Conservation (phyloP, 306 rosid species). For the Ormosia semicastrata region DNA sequence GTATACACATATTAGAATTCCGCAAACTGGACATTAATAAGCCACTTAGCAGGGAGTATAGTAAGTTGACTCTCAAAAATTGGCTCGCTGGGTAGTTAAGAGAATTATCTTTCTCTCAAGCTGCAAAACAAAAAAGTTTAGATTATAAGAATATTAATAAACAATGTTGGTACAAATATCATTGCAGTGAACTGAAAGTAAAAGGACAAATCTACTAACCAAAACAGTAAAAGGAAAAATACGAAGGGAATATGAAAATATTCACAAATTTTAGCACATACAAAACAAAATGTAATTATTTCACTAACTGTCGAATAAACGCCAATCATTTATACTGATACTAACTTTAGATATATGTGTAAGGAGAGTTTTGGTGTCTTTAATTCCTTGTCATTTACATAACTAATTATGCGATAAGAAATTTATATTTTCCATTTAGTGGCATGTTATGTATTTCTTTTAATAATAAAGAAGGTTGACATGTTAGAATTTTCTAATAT, state of each 20-base stretch:
- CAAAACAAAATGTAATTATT: neutral
- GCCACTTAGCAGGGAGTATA: neutral
- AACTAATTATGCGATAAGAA: too few species aligned
- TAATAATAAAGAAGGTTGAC: too few species aligned
- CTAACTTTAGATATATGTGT: too few species aligned
- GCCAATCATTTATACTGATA: too few species aligned
- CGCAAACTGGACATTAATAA: neutral
- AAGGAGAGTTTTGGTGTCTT: too few species aligned
- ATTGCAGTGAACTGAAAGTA: neutral
- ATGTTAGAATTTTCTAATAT: too few species aligned
- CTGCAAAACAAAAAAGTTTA: neutral
- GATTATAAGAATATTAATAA: neutral
- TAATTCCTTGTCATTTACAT: too few species aligned
- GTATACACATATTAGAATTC: neutral
- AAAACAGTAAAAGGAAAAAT: neutral
- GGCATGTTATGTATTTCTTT: too few species aligned
- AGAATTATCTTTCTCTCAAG: neutral
- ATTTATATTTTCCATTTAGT: too few species aligned
- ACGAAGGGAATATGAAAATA: neutral
- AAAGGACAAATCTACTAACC: too few species aligned
- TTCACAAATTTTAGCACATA: neutral
- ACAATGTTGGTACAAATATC: neutral
- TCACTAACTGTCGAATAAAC: neutral
- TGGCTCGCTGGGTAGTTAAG: neutral
- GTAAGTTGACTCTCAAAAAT: neutral